phyloP scores from a whole-genome alignment of 495 filamentous ascomycete genomes.

The Aspergillus nanangensis region DNA sequence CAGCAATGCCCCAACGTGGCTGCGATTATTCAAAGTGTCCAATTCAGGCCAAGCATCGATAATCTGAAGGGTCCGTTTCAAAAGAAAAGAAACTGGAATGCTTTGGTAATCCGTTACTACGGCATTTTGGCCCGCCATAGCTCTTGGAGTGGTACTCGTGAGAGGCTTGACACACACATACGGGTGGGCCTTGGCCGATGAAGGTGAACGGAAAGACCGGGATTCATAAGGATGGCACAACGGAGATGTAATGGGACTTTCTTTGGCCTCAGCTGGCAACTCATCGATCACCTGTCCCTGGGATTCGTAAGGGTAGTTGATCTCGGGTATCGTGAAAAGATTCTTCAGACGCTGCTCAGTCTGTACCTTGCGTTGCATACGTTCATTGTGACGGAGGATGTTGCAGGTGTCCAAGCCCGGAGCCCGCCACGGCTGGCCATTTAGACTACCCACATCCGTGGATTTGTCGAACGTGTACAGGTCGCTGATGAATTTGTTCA shows the following conservation, averaged over 20 bases:
- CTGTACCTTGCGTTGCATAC: conserved; percentile 5
- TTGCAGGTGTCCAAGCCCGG: conserved; percentile 21
- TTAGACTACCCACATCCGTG: conserved; percentile 12
- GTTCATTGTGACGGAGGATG: conserved; percentile 15
- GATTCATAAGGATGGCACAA: too few species aligned
- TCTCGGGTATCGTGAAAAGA: conserved; percentile 13
- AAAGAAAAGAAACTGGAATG: conserved; percentile 9
- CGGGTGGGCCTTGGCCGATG: not conserved
- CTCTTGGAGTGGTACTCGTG: too few species aligned
- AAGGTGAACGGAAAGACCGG: not conserved
- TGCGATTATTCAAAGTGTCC: conserved; percentile 14
- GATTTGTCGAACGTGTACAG: conserved; percentile 21
- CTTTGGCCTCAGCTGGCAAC: too few species aligned
- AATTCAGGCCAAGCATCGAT: conserved; percentile 12
- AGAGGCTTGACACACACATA: conserved; percentile 1
- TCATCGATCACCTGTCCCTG: too few species aligned
- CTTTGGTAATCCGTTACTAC: conserved; percentile 11
- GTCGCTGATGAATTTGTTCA: conserved; percentile 19
- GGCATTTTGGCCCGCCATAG: too few species aligned
- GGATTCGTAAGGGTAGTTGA: too few species aligned
- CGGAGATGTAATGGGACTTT: too few species aligned
- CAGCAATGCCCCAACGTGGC: conserved; percentile 12
- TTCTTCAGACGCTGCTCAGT: conserved; percentile 12
- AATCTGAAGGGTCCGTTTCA: conserved; percentile 10
- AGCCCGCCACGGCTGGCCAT: conserved; percentile 11